A percentile compares a stretch with the other conserved stretches of the same genome.
Conservation (phyloP, 768 basidiomycete genomes). For the Leccinum pellstonianum region DNA sequence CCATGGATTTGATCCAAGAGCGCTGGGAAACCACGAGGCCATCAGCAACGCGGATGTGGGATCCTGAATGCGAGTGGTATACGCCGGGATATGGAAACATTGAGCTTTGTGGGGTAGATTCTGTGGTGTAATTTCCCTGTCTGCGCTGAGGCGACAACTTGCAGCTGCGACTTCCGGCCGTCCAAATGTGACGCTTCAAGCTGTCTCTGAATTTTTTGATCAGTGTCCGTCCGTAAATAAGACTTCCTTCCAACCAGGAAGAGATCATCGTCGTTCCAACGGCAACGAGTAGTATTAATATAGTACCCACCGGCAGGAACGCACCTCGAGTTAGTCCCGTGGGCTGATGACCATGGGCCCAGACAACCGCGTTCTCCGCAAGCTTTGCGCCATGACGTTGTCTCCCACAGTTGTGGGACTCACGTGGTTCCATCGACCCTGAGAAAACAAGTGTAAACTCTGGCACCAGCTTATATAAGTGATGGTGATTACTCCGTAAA, state of each 20-base stretch:
- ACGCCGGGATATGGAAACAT: background rate
- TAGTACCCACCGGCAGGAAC: no score
- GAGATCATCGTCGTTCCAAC: background rate
- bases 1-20: background rate
- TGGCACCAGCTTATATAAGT: constrained; percentile 10
- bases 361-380: no score
- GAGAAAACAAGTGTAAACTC: constrained; percentile 22
- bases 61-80: background rate
- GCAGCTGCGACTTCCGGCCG: background rate
- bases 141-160: background rate
- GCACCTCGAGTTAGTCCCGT: background rate
- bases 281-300: no score
- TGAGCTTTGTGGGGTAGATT: background rate
- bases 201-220: background rate
- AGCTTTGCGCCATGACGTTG: no score
- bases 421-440: background rate
- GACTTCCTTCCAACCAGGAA: background rate
- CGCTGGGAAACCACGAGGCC: background rate
- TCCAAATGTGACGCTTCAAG: background rate
- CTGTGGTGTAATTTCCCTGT: background rate
- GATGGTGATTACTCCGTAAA: background rate
- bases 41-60: background rate
- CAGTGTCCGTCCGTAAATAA: background rate
- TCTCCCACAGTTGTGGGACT: background rate
- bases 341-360: background rate